A percentile compares a stretch with the other conserved stretches of the same genome.
Conservation (phyloP, 306 rosid genomes). For the Macrotyloma uniflorum region DNA sequence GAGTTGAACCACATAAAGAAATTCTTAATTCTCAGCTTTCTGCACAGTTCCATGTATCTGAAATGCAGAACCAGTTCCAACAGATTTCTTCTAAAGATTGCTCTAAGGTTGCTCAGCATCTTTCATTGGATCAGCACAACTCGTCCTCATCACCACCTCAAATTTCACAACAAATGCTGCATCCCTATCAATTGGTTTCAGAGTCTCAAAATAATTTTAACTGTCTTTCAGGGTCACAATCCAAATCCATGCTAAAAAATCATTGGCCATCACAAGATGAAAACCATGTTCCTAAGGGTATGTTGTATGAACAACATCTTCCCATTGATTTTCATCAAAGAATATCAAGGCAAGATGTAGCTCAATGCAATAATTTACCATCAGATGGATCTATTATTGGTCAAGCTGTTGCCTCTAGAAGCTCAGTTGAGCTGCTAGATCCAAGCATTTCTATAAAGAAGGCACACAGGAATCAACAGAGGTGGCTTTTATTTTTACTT, state of each 20-base stretch:
- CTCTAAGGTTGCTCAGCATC: conserved; percentile 61
- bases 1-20: conserved; percentile 66
- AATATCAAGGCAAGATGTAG: conserved; percentile 71
- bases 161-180: conserved; percentile 66
- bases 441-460: conserved; percentile 33
- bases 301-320: conserved; percentile 49
- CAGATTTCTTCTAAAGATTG: conserved; percentile 62
- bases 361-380: conserved; percentile 81
- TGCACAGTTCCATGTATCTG: conserved; percentile 72
- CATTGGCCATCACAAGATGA: conserved; percentile 51
- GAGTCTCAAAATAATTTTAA: conserved; percentile 72
- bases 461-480: conserved; percentile 72
- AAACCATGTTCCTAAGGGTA: conserved; percentile 36
- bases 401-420: conserved; percentile 60
- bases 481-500: conserved; percentile 88
- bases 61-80: conserved; percentile 79
- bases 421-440: conserved; percentile 51
- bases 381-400: conserved; percentile 69
- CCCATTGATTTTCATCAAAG: conserved; percentile 50
- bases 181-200: conserved; percentile 55
- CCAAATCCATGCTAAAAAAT: conserved; percentile 50
- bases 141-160: conserved; percentile 61
- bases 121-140: conserved; percentile 60
- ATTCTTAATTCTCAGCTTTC: conserved; percentile 55
- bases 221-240: conserved; percentile 66